Base-by-base conservation (phyloP, 2,329 filamentous ascomycete species). In the Cadophora sp. region DNA sequence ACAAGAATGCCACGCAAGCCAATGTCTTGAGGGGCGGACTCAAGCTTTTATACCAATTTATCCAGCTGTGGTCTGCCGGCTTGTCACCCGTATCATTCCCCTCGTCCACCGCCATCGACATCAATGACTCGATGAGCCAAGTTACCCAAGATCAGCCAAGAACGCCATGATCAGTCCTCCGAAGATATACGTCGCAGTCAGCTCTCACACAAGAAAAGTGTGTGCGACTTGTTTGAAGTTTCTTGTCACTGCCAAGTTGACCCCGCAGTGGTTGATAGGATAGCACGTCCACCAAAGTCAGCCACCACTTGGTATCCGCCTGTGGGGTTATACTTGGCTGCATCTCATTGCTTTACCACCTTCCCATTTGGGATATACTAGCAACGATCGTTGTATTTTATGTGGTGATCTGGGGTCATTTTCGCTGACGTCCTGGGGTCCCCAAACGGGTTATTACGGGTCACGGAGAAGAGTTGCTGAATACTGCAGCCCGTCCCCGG, bases 41-140 rank as follows among this genome's bases (percentile, higher is more conserved):
- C 62, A 64, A 55, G 62, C 62, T 55, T 59, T 55, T 64, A 64
- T 64, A 64, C 29, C 62, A 64, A 46, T 26, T 40, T 56, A 26
- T 11, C 27, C 12, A 56, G 31, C 27, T 24, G 29, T 43, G 9
- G 29, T n/a, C 9, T 34, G 29, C 58, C 37, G 31, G 48, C 31
- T 34, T 51, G 62, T 64, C 48, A 22, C 55, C 50, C 48, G 31
- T 29, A 64, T 64, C 50, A 55, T 12, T 24, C 12, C 4, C 31
- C 11, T 55, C 19, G 60, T 24, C 26, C 60, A 53, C 60, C 46
- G 46, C n/a, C 27, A 37, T 53, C 14, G 22, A 46, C 46, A 51
- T 31, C 61, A 40, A 26, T 31, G 29, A 55, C 62, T 51, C 43
- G 29, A 62, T 24, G 3, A n/a, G 46, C 60, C 60, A 62, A 62